Evolutionary conservation across 768 basidiomycete genomes (phyloP), one percentile per base, ranked within the genome.

Genomic region (Suillus tomentosus): DNA sequence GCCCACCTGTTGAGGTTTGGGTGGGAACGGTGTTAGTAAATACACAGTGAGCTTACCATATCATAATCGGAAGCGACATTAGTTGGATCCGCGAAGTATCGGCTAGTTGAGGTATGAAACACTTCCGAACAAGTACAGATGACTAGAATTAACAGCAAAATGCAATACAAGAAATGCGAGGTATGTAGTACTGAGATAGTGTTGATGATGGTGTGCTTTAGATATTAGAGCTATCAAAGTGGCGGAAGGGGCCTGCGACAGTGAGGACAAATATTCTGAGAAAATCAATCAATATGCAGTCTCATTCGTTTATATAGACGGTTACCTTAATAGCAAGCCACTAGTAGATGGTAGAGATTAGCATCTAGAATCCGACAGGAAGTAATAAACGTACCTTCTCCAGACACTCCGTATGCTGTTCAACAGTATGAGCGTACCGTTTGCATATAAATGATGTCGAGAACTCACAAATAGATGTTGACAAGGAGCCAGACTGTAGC

Each of bases 261-360:
- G 65, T 94, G 88, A n/a, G 94, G 94, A 71, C 94, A 96, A 47
- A 95, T 94, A 66, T 92, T 95, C 91, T 94, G 65, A 3, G 64
- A 31, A 42, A 24, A 48, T 42, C 9, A 10, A 42, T 58, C 31
- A 39, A 24, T 7, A 61, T 27, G 27, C 17, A 39, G 56, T 11
- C 8, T 54, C 22, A 42, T 14, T 58, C 3, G 54, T 19, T 27
- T 27, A 58, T 39, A 48, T 55, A 19, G 54, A 65, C 61, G 36
- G 63, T 39, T 61, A 87, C 89, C 82, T 91, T 91, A 72, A 91
- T 88, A 59, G 87, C 86, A 66, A 91, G 82, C 91, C 91, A 92
- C 85, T 86, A 66, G 13, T 13, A 13, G 37, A 62, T 9, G 43
- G 55, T 22, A 59, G 31, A 56, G 22, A 64, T 24, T 34, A 62